Percentiles rank a stretch among this genome's conserved stretches.
phyloP scores from a whole-genome alignment of 352 stramenopile species.

The Pythium periplocum region DNA sequence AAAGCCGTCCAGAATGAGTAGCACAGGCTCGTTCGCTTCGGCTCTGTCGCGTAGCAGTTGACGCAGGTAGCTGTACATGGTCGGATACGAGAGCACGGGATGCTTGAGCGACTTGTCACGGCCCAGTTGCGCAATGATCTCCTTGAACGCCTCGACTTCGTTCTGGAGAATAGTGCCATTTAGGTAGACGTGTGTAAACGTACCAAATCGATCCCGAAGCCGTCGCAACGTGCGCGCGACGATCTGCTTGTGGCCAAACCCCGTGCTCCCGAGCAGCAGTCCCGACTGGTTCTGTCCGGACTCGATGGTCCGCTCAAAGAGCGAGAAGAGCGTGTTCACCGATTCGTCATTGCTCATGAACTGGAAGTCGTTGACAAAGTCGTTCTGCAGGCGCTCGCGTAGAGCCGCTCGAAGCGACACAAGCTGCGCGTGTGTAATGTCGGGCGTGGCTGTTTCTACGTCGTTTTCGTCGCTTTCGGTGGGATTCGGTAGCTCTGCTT shows the following conservation, averaged over 20 bases:
- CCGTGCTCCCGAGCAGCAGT: constrained; percentile 56
- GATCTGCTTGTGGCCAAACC: constrained; percentile 42
- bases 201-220: constrained; percentile 28
- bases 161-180: constrained; percentile 77
- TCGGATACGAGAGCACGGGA: constrained; percentile 72
- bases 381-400: constrained; percentile 30
- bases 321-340: constrained; percentile 37
- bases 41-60: constrained; percentile 51
- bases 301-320: constrained; percentile 66
- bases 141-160: constrained; percentile 83
- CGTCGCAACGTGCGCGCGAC: constrained; percentile 44
- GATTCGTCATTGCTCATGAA: constrained; percentile 14
- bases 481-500: no score
- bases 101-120: constrained; percentile 53
- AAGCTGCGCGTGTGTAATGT: constrained; percentile 21
- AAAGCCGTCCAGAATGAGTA: constrained; percentile 70
- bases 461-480: no score
- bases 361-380: constrained; percentile 12
- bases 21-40: constrained; percentile 38
- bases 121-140: constrained; percentile 68
- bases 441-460: no score
- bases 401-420: constrained; percentile 31
- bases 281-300: constrained; percentile 77
- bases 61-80: constrained; percentile 84
- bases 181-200: constrained; percentile 66